phyloP scores from a whole-genome alignment of 805 yeast genomes.

The Kazachstania psychrophila region DNA sequence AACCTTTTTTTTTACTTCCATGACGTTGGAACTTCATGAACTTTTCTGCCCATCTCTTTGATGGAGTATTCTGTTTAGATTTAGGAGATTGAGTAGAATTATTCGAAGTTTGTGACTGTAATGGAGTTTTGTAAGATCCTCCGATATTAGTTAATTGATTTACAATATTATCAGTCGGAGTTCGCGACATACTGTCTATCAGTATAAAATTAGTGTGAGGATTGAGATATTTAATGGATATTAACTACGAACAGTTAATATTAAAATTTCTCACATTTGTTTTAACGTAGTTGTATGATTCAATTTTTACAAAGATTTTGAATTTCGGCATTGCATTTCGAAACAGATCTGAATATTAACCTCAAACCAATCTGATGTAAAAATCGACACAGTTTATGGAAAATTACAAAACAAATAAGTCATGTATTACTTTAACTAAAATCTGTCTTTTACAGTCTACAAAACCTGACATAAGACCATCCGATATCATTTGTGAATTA shows the following conservation, averaged over 20 bases:
- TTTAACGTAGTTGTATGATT: too few relatives aligned
- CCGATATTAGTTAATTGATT: constrained; percentile 14
- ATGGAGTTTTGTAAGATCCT: constrained; percentile 3
- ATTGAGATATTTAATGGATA: too few relatives aligned
- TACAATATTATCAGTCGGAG: constrained; percentile 4
- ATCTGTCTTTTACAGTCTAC: too few relatives aligned
- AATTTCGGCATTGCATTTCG: too few relatives aligned
- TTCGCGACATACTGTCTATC: constrained; percentile 1
- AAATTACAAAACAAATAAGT: not conserved
- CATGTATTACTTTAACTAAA: too few relatives aligned
- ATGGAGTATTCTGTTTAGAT: constrained; percentile 4
- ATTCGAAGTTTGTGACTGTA: not conserved
- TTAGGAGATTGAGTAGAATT: not conserved
- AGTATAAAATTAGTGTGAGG: too few relatives aligned
- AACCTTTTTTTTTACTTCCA: constrained; percentile 9
- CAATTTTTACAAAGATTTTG: too few relatives aligned
- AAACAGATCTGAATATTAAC: too few relatives aligned
- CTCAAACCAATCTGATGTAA: not conserved
- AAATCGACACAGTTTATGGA: not conserved
- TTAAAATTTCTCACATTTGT: too few relatives aligned
- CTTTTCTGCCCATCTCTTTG: constrained; percentile 23
- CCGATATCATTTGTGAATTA: too few relatives aligned
- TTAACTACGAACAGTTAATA: too few relatives aligned
- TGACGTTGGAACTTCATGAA: constrained; percentile 14
- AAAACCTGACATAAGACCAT: too few relatives aligned